Evolutionary conservation across 2,329 filamentous ascomycete species (phyloP), one percentile per base, ranked within the genome.

Genomic region (Pezicula rhizophila): DNA sequence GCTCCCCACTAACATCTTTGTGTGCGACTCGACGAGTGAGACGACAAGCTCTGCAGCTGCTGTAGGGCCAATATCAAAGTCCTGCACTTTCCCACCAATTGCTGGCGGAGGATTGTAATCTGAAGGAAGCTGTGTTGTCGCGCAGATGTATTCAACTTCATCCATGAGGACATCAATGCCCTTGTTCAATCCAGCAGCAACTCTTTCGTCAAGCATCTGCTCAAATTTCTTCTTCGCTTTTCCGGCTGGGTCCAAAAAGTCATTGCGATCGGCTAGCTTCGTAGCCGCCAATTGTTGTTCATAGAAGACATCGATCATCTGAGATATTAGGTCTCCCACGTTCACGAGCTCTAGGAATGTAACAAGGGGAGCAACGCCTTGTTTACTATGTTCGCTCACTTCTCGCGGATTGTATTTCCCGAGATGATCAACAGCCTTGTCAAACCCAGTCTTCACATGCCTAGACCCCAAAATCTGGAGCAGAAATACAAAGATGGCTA

Each of bases 271-370:
- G 1, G 87, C 87, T 46, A 99, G 83, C 60, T 87, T 87, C 12
- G 87, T 80, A 1, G 82, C 79, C 5, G 90, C 82, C 25, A 99
- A 79, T 70, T 99, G 93, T 69, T 97, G 93, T 64, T 95, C 87
- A 69, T 95, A 99, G 65, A 99, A 99, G 31, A 99, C 90, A 64
- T 99, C 93, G 50, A 99, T 82, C 93, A 99, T 99, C 67, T 99
- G 93, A 51, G 95, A 89, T 59, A 99, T 99, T 50, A 99, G 76
- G 66, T 99, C 93, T 50, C 93, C 93, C 1, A 99, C 92, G 64
- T 99, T 99, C 66, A 99, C 93, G 25, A 99, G 79, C 69, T 99
- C 93, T 52, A 99, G 82, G 61, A 99, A 99, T 0, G 89, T 96
- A 41, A 96, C 90, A 4, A 99, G 77, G 2, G 93, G 93, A 47